A percentile compares a stretch with the other conserved stretches of the same genome.
phyloP scores from a whole-genome alignment of 371 early-diverging fungal genomes.

The Mucor lusitanicus region DNA sequence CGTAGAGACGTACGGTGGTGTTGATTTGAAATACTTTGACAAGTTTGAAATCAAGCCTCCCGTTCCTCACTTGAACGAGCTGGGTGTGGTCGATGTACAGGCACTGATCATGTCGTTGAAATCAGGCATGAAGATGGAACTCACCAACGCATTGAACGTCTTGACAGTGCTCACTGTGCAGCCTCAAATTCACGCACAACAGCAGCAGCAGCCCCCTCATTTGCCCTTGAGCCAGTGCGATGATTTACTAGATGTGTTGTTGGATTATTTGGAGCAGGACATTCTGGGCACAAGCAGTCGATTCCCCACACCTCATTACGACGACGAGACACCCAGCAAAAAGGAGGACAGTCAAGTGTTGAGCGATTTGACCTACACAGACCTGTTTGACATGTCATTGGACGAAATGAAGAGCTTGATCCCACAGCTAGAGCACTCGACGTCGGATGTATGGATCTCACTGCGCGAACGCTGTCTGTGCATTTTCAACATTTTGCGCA shows the following conservation, averaged over 20 bases:
- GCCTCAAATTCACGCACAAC: conserved; percentile 14
- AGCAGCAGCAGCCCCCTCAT: conserved; percentile 12
- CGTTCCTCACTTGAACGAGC: conserved; percentile 59
- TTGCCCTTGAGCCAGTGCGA: conserved; percentile 49
- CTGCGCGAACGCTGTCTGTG: conserved; percentile 50
- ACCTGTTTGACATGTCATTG: conserved; percentile 59
- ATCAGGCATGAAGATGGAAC: conserved; percentile 73
- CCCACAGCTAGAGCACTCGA: conserved; percentile 40
- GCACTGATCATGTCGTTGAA: conserved; percentile 77
- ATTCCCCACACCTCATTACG: not conserved
- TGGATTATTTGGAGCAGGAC: conserved; percentile 53
- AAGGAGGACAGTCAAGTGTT: conserved; percentile 18
- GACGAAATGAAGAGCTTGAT: conserved; percentile 60
- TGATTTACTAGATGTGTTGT: conserved; percentile 54
- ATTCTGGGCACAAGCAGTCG: conserved; percentile 33
- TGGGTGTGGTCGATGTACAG: conserved; percentile 73
- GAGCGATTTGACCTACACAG: conserved; percentile 29
- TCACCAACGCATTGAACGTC: conserved; percentile 73
- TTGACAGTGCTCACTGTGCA: conserved; percentile 60
- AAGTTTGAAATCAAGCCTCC: conserved; percentile 59
- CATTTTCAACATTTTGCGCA: conserved; percentile 59
- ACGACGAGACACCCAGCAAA: not conserved
- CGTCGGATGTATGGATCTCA: conserved; percentile 50
- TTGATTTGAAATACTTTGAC: conserved; percentile 68
- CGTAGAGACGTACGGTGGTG: conserved; percentile 76